Conservation (phyloP, 495 filamentous ascomycete species). For the Aspergillus baeticus region DNA sequence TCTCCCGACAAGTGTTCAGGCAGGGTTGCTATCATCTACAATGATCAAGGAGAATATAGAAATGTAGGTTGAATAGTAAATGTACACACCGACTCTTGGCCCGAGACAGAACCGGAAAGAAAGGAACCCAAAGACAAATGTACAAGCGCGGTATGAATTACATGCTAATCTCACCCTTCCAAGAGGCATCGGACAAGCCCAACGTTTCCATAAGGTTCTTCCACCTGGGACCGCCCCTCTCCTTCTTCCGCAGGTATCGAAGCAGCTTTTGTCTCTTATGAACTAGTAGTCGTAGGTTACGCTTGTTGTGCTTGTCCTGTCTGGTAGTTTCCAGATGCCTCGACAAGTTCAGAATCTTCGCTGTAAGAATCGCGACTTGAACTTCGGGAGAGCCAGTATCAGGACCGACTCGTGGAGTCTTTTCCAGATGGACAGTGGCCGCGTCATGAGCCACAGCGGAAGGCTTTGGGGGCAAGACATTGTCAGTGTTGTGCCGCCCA, state of each 20-base stretch:
- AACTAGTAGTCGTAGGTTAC: slow-evolving; percentile 79
- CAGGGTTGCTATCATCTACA: too few species aligned
- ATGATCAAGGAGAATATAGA: background rate
- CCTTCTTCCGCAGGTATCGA: slow-evolving; percentile 80
- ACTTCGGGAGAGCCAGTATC: slow-evolving; percentile 95
- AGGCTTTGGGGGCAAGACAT: slow-evolving; percentile 55
- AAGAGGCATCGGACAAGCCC: slow-evolving; percentile 82
- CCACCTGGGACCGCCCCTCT: slow-evolving; percentile 88
- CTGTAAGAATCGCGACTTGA: slow-evolving; percentile 93
- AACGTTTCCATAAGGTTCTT: slow-evolving; percentile 75
- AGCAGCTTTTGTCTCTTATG: slow-evolving; percentile 88
- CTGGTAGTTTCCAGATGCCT: slow-evolving; percentile 52
- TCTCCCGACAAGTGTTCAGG: too few species aligned
- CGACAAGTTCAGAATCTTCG: slow-evolving; percentile 83
- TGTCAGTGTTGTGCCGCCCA: slow-evolving; percentile 88
- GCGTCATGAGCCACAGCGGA: slow-evolving; percentile 27
- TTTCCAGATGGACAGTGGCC: slow-evolving; percentile 31
- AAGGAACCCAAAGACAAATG: slow-evolving; percentile 12
- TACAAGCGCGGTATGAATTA: slow-evolving; percentile 38
- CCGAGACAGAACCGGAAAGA: slow-evolving; percentile 5
- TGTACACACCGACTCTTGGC: slow-evolving; percentile 21
- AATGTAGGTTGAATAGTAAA: slow-evolving; percentile 14
- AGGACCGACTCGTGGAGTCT: slow-evolving; percentile 72
- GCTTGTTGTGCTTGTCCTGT: slow-evolving; percentile 89
- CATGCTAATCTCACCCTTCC: slow-evolving; percentile 80